Conservation (phyloP, 2,329 filamentous ascomycete genomes). For the Parascedosporium putredinis region DNA sequence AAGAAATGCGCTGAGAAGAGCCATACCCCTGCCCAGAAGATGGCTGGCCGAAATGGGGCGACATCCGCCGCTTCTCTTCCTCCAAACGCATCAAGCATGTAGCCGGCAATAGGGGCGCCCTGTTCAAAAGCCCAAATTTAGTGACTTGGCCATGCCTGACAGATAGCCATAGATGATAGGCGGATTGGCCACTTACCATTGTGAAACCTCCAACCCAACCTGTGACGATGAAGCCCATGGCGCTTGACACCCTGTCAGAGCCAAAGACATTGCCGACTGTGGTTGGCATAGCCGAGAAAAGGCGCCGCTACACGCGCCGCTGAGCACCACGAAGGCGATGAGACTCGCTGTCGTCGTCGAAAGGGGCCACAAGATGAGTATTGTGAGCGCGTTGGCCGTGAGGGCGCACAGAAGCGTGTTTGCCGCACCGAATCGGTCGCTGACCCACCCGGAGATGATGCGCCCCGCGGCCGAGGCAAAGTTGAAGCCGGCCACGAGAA, state of each 20-base stretch:
- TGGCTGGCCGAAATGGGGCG: conserved; percentile 46
- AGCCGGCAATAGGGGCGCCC: conserved; percentile 50
- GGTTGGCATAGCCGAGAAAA: conserved; percentile 54
- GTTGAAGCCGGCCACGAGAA: conserved; percentile 50
- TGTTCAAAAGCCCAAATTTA: conserved; percentile 21
- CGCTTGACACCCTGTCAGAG: conserved; percentile 39
- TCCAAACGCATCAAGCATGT: conserved; percentile 44
- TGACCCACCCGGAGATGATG: conserved; percentile 40
- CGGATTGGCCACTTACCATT: background rate
- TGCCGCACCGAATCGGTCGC: conserved; percentile 42
- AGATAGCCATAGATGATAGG: no score
- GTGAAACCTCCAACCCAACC: conserved; percentile 46
- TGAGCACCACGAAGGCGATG: conserved; percentile 46
- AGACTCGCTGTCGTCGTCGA: conserved; percentile 43
- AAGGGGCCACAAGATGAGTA: conserved; percentile 51
- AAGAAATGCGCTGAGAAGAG: conserved; percentile 32
- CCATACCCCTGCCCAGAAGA: conserved; percentile 50
- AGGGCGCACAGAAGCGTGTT: conserved; percentile 44
- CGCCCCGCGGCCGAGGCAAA: conserved; percentile 48
- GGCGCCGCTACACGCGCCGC: conserved; percentile 48
- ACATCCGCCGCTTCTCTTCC: conserved; percentile 38
- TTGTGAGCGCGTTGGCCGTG: conserved; percentile 42
- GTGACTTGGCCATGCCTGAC: no score
- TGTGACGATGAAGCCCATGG: conserved; percentile 51
- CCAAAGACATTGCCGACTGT: conserved; percentile 51